These are phyloP conservation scores for Dissophora globulifera DNA, from an alignment of 192 early-diverging fungal genomes.

Conservation along the genomic window DNA sequence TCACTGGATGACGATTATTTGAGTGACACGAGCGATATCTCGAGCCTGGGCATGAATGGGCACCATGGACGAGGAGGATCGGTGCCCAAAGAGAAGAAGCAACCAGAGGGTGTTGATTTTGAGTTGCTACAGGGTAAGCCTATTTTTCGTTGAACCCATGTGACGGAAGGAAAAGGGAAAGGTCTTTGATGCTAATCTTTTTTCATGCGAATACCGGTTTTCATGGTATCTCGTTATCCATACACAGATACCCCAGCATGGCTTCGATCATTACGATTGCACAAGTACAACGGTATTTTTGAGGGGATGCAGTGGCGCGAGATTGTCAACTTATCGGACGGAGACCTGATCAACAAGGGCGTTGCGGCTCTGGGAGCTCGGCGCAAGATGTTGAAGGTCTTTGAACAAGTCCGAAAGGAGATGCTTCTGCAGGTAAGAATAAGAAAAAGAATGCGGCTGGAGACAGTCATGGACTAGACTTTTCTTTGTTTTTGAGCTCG, in stretches of 20 bases:
- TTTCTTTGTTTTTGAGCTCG: too few species aligned
- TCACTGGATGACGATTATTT: slow-evolving; percentile 49
- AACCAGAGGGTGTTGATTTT: slow-evolving; percentile 79
- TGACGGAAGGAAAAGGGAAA: too few species aligned
- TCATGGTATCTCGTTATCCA: neutral
- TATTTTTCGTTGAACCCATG: too few species aligned
- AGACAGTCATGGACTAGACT: too few species aligned
- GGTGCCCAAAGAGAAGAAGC: slow-evolving; percentile 76
- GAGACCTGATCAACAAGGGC: slow-evolving; percentile 82
- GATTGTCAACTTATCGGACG: slow-evolving; percentile 87
- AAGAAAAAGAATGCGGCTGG: too few species aligned
- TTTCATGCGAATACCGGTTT: slow-evolving; percentile 3
- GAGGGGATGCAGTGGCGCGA: slow-evolving; percentile 88
- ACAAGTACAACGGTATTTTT: slow-evolving; percentile 96
- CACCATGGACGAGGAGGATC: slow-evolving; percentile 31
- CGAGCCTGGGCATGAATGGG: slow-evolving; percentile 43
- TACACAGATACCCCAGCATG: slow-evolving; percentile 88
- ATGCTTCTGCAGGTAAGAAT: slow-evolving; percentile 49
- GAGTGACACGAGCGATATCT: slow-evolving; percentile 53
- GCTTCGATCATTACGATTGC: slow-evolving; percentile 91
- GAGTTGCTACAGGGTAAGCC: slow-evolving; percentile 78
- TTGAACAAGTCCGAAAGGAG: slow-evolving; percentile 77
- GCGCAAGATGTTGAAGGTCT: slow-evolving; percentile 96
- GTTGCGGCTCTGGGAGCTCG: slow-evolving; percentile 95
- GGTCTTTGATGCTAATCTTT: neutral